Percentiles rank a stretch among this genome's conserved stretches.
Evolutionary conservation across 164 flowering plant species (phyloP).

Genomic region (Kalanchoe fedtschenkoi): DNA sequence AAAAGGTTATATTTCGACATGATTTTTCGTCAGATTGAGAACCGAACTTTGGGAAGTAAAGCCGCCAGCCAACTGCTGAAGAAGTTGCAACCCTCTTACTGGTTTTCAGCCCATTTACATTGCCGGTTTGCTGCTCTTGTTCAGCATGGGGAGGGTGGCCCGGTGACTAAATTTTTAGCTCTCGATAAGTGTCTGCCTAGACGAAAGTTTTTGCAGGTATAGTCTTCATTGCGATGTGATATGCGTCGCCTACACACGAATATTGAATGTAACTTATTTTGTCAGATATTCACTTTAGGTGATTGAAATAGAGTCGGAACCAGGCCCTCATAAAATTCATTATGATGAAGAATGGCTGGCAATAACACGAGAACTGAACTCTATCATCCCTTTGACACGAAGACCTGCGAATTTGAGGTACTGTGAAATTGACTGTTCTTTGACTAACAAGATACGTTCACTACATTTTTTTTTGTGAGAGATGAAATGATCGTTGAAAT

Average conservation of each 20-base stretch:
- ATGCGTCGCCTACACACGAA: background rate
- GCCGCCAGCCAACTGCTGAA: constrained; percentile 76
- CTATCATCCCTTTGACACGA: constrained; percentile 46
- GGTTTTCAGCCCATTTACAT: constrained; percentile 98
- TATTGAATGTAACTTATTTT: constrained; percentile 9
- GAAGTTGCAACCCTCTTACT: constrained; percentile 75
- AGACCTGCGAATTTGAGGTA: constrained; percentile 41
- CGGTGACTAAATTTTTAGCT: constrained; percentile 83
- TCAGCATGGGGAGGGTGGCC: constrained; percentile 77
- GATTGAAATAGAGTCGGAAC: constrained; percentile 68
- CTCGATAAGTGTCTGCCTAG: constrained; percentile 88
- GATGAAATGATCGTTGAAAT: constrained; percentile 5
- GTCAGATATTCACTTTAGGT: constrained; percentile 26
- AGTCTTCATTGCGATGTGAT: background rate
- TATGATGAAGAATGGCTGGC: constrained; percentile 99
- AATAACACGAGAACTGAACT: constrained; percentile 55
- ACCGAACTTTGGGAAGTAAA: constrained; percentile 65
- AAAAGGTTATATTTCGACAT: background rate
- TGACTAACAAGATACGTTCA: background rate
- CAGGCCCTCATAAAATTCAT: constrained; percentile 70
- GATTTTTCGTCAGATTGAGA: constrained; percentile 35
- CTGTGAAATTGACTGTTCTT: constrained; percentile 4
- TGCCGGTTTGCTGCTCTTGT: constrained; percentile 88
- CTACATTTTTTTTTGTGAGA: background rate
- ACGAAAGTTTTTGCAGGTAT: constrained; percentile 80